Conservation (phyloP, 106 monocot species). For the Vanilla planifolia region DNA sequence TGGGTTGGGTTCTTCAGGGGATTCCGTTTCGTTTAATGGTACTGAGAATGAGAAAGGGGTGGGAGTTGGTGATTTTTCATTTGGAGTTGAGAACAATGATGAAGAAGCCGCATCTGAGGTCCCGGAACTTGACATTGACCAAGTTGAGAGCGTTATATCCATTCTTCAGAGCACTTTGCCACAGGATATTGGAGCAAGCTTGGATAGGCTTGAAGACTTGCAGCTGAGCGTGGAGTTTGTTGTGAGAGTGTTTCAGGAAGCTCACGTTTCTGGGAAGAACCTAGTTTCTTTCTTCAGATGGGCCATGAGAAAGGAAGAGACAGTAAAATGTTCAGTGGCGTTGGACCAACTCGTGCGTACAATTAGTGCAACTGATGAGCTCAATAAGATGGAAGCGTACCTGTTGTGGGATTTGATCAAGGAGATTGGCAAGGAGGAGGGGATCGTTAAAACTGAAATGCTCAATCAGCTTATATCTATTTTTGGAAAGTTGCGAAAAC, state of each 20-base stretch:
- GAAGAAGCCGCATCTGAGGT: conserved; percentile 9
- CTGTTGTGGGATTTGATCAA: conserved; percentile 79
- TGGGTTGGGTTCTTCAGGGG: conserved; percentile 1
- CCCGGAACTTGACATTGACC: conserved; percentile 24
- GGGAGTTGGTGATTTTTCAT: conserved; percentile 10
- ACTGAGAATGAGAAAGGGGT: not conserved
- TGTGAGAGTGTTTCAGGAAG: conserved; percentile 35
- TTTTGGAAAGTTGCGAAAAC: conserved; percentile 45
- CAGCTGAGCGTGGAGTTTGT: conserved; percentile 49
- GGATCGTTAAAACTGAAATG: conserved; percentile 33
- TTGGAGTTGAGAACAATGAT: conserved; percentile 2
- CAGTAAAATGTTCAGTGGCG: conserved; percentile 13
- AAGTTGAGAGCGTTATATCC: conserved; percentile 33
- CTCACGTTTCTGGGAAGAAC: conserved; percentile 21
- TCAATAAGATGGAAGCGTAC: conserved; percentile 43
- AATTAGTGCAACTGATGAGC: conserved; percentile 16
- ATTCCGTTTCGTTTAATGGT: not conserved
- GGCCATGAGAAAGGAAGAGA: conserved; percentile 24
- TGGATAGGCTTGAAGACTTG: conserved; percentile 40
- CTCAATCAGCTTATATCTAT: conserved; percentile 58
- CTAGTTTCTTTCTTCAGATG: conserved; percentile 61
- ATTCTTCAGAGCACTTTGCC: conserved; percentile 25
- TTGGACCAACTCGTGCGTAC: conserved; percentile 41
- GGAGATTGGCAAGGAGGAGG: conserved; percentile 51
- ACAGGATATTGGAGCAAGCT: conserved; percentile 23